Base-by-base conservation (phyloP, 2,329 filamentous ascomycete species). In the Pseudohalonectria lignicola region DNA sequence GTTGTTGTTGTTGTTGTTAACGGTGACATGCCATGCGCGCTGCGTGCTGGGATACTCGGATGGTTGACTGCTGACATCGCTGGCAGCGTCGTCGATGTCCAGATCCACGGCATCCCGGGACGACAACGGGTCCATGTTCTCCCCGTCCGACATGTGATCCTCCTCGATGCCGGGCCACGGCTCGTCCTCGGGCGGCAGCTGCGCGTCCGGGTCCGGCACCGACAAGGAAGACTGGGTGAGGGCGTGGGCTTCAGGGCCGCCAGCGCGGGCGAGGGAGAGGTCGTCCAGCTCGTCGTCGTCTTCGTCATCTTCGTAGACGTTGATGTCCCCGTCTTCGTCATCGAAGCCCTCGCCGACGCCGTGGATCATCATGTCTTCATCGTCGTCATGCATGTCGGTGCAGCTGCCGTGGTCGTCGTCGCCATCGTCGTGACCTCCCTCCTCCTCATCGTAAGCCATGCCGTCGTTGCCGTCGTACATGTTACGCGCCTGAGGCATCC, bases 161-260 rank as follows among this genome's bases (percentile, higher is more conserved):
- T 75, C 71, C 43, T 75, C 71, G 35, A 76, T 70, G 8, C 73
- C 73, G 0, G 64, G 67, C 69, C 71, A 74, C 2, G 64, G 63
- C 42, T 75, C 67, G 42, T 77, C 74, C 47, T 76, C 70, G 1
- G 69, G 69, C 18, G 61, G 56, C 21, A 43, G 4, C 41, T 40
- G 30, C 44, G 51, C 38, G 21, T 33, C 38, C 19, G 53, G 38
- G 15, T 47, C 19, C 28, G 31, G 19, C 34, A 28, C 23, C 15
- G 35, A 17, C 4, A n/a, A 25, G 29, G n/a, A n/a, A n/a, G n/a
- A n/a, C n/a, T n/a, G n/a, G n/a, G n/a, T n/a, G n/a, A n/a, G n/a
- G n/a, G n/a, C n/a, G n/a, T n/a, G n/a, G n/a, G n/a, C n/a, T n/a
- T n/a, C n/a, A n/a, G n/a, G n/a, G n/a, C n/a, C n/a, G n/a, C n/a